phyloP scores from a whole-genome alignment of 148 eudicot species.

The Arctostaphylos glauca region DNA sequence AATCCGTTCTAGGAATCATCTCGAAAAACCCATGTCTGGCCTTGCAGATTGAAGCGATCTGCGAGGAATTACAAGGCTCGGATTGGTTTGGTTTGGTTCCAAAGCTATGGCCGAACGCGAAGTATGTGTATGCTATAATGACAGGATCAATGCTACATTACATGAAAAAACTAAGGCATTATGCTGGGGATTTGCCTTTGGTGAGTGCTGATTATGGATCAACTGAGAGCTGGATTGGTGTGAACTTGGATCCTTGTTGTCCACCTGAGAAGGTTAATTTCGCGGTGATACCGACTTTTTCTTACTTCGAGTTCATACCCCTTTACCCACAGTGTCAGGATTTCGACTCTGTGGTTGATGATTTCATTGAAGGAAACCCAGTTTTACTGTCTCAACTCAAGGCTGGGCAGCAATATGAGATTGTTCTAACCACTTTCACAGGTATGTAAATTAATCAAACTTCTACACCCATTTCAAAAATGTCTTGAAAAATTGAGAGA shows the following conservation, averaged over 20 bases:
- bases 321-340: slow-evolving; percentile 31
- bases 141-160: slow-evolving; percentile 84
- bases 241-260: slow-evolving; percentile 54
- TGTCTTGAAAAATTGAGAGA: too few relatives aligned
- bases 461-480: not conserved
- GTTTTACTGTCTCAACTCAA: slow-evolving; percentile 56
- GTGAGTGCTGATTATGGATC: slow-evolving; percentile 80
- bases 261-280: slow-evolving; percentile 55
- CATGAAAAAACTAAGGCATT: slow-evolving; percentile 56
- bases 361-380: slow-evolving; percentile 60
- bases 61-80: slow-evolving; percentile 32
- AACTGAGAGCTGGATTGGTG: slow-evolving; percentile 84
- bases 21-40: slow-evolving; percentile 48
- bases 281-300: slow-evolving; percentile 57
- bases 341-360: slow-evolving; percentile 23
- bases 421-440: slow-evolving; percentile 71
- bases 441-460: slow-evolving; percentile 28
- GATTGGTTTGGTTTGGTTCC: slow-evolving; percentile 57
- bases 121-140: slow-evolving; percentile 72
- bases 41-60: slow-evolving; percentile 18
- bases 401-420: slow-evolving; percentile 69
- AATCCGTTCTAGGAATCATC: slow-evolving; percentile 37
- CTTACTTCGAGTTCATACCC: slow-evolving; percentile 79
- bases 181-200: slow-evolving; percentile 55
- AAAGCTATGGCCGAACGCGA: slow-evolving; percentile 62